A percentile compares a stretch with the other conserved stretches of the same genome.
These are phyloP conservation scores for Aspergillus chevalieri DNA, from an alignment of 2,329 filamentous ascomycete genomes.

Conservation along the genomic window DNA sequence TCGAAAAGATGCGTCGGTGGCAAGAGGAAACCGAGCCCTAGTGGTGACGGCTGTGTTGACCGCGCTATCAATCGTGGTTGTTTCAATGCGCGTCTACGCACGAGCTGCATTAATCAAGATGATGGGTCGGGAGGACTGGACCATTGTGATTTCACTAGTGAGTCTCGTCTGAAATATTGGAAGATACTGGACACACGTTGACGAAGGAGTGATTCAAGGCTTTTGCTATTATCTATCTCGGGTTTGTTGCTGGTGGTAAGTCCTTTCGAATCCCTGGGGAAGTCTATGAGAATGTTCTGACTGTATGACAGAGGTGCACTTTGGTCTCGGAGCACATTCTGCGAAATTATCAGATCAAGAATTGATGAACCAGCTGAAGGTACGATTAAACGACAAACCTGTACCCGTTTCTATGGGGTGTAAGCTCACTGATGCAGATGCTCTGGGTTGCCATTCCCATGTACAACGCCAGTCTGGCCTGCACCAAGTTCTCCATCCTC, in stretches of 20 bases:
- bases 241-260: conserved; percentile 23
- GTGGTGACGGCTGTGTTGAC: conserved; percentile 28
- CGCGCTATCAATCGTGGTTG: conserved; percentile 15
- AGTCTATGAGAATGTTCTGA: conserved; percentile 4
- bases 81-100: conserved; percentile 25
- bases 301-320: conserved; percentile 18
- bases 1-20: conserved; percentile 13
- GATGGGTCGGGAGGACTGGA: conserved; percentile 30
- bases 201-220: conserved; percentile 7
- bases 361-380: conserved; percentile 22
- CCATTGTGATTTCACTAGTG: conserved; percentile 23
- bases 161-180: neutral
- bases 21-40: conserved; percentile 22
- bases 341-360: conserved; percentile 9
- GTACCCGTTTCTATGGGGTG: neutral
- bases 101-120: conserved; percentile 24
- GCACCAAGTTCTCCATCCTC: conserved; percentile 42
- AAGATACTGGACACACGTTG: neutral
- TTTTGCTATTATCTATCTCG: conserved; percentile 23
- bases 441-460: conserved; percentile 28
- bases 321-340: conserved; percentile 20
- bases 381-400: neutral
- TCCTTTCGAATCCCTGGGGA: neutral
- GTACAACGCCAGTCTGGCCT: conserved; percentile 28
- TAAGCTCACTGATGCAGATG: conserved; percentile 11